Conservation (phyloP, 495 filamentous ascomycete genomes). For the Hypoxylon fuscum region DNA sequence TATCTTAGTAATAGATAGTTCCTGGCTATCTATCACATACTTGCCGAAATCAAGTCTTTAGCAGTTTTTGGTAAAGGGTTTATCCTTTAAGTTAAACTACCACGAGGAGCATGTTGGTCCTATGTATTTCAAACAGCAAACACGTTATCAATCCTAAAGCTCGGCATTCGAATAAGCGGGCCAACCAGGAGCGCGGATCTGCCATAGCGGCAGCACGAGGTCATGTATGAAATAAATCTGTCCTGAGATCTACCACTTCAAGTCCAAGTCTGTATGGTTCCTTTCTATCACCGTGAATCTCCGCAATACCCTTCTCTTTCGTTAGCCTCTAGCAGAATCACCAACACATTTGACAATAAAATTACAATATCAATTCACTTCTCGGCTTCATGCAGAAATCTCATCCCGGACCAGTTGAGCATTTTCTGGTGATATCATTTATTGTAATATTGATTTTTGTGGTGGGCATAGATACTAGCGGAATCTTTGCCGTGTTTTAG, state of each 20-base stretch:
- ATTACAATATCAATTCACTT: slow-evolving; percentile 16
- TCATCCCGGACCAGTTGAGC: slow-evolving; percentile 10
- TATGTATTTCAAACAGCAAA: too few species aligned
- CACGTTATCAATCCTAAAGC: too few species aligned
- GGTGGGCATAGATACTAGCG: not conserved
- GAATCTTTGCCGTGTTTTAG: slow-evolving; percentile 6
- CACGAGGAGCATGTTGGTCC: too few species aligned
- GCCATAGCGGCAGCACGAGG: slow-evolving; percentile 6
- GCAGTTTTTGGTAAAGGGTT: too few species aligned
- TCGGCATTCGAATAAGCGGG: slow-evolving; percentile 14
- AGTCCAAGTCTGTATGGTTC: slow-evolving; percentile 13
- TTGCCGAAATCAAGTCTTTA: too few species aligned
- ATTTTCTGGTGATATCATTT: slow-evolving; percentile 6
- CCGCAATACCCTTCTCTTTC: slow-evolving; percentile 12
- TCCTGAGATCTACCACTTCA: slow-evolving; percentile 18
- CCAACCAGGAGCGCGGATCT: slow-evolving; percentile 23
- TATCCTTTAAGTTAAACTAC: too few species aligned
- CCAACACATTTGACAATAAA: not conserved
- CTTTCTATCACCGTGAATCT: slow-evolving; percentile 14
- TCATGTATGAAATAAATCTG: slow-evolving; percentile 11
- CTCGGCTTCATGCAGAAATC: slow-evolving; percentile 22
- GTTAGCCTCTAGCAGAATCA: not conserved
- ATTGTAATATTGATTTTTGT: slow-evolving; percentile 17
- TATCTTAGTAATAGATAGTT: too few species aligned
- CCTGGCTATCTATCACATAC: too few species aligned